Evolutionary conservation across 2,329 filamentous ascomycete genomes (phyloP), one percentile per base, ranked within the genome.

Genomic region (Fusarium subtropicale): DNA sequence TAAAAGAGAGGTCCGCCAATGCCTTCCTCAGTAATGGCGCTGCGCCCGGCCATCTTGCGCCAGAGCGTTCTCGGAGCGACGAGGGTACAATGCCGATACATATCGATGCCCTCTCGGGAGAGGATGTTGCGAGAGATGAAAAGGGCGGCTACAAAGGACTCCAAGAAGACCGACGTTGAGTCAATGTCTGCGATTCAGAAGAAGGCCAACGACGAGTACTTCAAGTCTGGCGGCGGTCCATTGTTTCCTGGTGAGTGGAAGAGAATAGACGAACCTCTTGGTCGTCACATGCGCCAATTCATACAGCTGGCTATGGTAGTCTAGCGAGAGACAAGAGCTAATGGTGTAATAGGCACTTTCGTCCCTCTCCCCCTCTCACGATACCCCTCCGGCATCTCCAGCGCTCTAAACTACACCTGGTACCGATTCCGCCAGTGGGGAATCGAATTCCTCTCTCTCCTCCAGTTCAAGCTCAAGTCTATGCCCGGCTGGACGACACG

Each of bases 261-360:
- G 24, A 18, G 18, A 28, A 36, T 38, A 10, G 20, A 28, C 12
- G 15, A 16, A 26, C 34, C 22, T 20, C 11, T 5, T 3, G 36
- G 15, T 24, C 26, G 15, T 20, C 36, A 31, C 7, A 44, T 39
- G 22, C 18, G 16, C n/a, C 61, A 53, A 54, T 71, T 55, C 62
- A 50, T 18, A 20, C 34, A 31, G 26, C 46, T 28, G 38, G 55
- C 12, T 38, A 31, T 12, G 24, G 1, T 4, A 16, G 3, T 33
- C 15, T 3, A 8, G n/a, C 7, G 12, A 11, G 7, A 41, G 28
- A 3, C 16, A 24, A 7, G 26, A 33, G 50, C 36, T 60, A 28
- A 69, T 38, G n/a, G 5, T 6, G 15, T 7, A 54, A 60, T 60
- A 86, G 85, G 81, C 67, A 85, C 84, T n/a, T 84, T 87, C 56